Evolutionary conservation across 768 basidiomycete species (phyloP), one percentile per base, ranked within the genome.

Genomic region (Sporobolomyces phaffii): DNA sequence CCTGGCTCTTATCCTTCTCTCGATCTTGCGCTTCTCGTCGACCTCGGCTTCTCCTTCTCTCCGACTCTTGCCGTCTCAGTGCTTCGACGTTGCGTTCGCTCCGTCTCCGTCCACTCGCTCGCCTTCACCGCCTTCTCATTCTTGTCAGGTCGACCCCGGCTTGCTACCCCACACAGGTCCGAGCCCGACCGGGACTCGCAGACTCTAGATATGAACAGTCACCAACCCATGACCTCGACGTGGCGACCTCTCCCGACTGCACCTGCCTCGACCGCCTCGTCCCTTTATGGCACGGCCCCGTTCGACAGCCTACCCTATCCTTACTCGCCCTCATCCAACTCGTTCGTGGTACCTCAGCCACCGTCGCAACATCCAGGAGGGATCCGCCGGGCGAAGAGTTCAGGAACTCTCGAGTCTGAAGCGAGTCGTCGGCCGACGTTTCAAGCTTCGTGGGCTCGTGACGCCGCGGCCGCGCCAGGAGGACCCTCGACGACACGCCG

Each of bases 221-320:
- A n/a, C n/a, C n/a, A n/a, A n/a, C n/a, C n/a, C n/a, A 56, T 56
- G 54, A 43, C 54, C 28, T 56, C 54, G 38, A 36, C 22, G 14
- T 53, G 52, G 52, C 36, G 7, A 49, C 52, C 52, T 53, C 52
- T 5, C 34, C 36, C 52, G 52, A 18, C 29, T 52, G 9, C 44
- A 11, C 22, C 44, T 13, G 8, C 50, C 50, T 52, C 50, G 31
- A 31, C 50, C 7, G 5, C 48, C 5, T 38, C 20, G 5, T n/a
- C 18, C 9, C n/a, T 53, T 20, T 5, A 38, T 31, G 29, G 34
- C 50, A 7, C 52, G 22, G 36, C 52, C n/a, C 14, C 40, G 10
- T 56, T 56, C 54, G 54, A 56, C 40, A 24, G 41, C 22, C 54
- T 56, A 38, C 54, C 54, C n/a, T 56, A 56, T 24, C 54, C 54